Conservation (phyloP, 441 rosid species). For the Erysimum cheiri region DNA sequence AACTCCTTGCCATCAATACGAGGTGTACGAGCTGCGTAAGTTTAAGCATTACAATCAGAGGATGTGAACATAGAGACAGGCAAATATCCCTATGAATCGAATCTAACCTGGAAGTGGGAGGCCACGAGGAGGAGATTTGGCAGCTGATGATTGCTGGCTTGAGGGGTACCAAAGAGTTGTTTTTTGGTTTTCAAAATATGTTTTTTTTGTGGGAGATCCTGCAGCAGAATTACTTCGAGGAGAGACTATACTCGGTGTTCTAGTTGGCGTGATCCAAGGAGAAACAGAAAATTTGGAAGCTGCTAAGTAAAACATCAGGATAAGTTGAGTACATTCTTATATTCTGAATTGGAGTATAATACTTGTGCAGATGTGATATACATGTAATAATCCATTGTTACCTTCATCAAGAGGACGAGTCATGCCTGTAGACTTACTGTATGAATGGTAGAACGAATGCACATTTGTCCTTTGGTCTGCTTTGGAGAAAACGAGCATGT, state of each 20-base stretch:
- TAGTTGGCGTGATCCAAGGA: constrained; percentile 54
- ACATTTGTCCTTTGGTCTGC: constrained; percentile 54
- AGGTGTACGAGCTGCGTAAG: constrained; percentile 51
- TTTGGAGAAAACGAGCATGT: neutral
- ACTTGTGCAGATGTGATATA: neutral
- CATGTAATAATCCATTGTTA: constrained; percentile 35
- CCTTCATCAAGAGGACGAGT: constrained; percentile 54
- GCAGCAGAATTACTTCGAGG: constrained; percentile 64
- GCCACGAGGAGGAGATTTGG: constrained; percentile 71
- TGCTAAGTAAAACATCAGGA: constrained; percentile 30
- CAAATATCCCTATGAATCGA: neutral
- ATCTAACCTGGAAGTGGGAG: constrained; percentile 54
- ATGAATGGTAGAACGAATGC: constrained; percentile 44
- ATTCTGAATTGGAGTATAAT: neutral
- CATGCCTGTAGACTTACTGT: constrained; percentile 36
- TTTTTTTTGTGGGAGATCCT: constrained; percentile 56
- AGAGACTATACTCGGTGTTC: constrained; percentile 60
- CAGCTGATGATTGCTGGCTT: constrained; percentile 86
- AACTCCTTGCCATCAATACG: constrained; percentile 86
- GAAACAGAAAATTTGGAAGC: constrained; percentile 63
- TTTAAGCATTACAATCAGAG: neutral
- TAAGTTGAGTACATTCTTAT: constrained; percentile 1
- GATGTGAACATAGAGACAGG: neutral
- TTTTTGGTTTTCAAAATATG: constrained; percentile 19
- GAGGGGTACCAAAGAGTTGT: constrained; percentile 62